Evolutionary conservation across 1,139 yeast genomes (phyloP).

Genomic region (Nakaseomyces sp.): DNA sequence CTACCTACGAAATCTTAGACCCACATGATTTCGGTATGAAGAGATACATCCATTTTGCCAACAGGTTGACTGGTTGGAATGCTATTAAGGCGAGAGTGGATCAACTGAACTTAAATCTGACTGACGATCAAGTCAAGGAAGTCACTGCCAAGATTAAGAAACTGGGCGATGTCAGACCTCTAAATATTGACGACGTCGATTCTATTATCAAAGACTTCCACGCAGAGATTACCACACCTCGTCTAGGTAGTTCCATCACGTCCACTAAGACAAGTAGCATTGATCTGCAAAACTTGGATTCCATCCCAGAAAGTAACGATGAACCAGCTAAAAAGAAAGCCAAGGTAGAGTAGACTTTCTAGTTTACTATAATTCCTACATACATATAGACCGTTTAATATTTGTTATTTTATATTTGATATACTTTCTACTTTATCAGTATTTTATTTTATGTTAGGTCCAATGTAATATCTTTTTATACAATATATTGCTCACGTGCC

Average conservation of each 20-base stretch:
- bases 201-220: conserved; percentile 93
- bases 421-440: too few species aligned
- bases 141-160: conserved; percentile 88
- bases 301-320: conserved; percentile 7
- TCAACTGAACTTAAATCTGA: conserved; percentile 81
- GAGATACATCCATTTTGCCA: conserved; percentile 93
- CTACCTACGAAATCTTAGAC: conserved; percentile 91
- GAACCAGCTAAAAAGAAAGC: conserved; percentile 12
- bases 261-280: conserved; percentile 5
- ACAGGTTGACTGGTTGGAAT: conserved; percentile 97
- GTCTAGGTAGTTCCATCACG: conserved; percentile 9
- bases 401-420: too few species aligned
- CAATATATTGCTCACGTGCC: too few species aligned
- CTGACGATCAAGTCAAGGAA: conserved; percentile 91
- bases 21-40: conserved; percentile 94
- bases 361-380: too few species aligned
- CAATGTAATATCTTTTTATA: too few species aligned
- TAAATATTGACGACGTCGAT: conserved; percentile 94
- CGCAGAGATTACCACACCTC: conserved; percentile 48
- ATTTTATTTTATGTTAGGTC: too few species aligned
- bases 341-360: conserved; percentile 5
- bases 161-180: conserved; percentile 89
- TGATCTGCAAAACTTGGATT: conserved; percentile 2
- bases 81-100: conserved; percentile 98
- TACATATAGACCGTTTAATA: neutral